Evolutionary conservation across 2,329 filamentous ascomycete species (phyloP), one percentile per base, ranked within the genome.

Genomic region (Dothideomycetes sp.): DNA sequence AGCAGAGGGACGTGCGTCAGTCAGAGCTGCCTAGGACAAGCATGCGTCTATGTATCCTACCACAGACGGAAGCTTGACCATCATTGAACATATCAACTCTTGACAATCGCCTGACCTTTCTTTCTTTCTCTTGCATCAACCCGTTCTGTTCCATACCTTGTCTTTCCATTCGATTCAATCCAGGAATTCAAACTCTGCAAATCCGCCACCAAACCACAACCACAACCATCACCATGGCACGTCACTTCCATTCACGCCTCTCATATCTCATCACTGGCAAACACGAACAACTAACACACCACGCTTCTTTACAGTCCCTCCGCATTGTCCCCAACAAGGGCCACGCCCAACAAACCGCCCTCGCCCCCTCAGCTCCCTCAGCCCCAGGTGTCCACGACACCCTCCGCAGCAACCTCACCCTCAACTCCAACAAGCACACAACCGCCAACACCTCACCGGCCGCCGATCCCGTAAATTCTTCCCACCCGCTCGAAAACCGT

Each of bases 321-420:
- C 86, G 87, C 68, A 83, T 98, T 67, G 78, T 85, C 52, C 91
- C 91, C 59, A 62, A 78, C 46, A 64, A 78, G 54, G 59, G 69
- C 51, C 76, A 89, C 70, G 65, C 78, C 25, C 54, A 72, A 75
- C 59, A 80, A 76, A 66, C 54, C 45, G 56, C 53, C 54, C 63
- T 73, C 58, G 74, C 72, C 50, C 73, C 74, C 53, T 78, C 76
- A 42, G 91, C 91, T 4, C 91, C 91, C 52, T 95, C 89, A 1
- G 89, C 87, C 12, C 88, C 88, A 0, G 89, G 89, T 52, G 73
- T 96, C 49, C 88, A 93, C 73, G 91, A 96, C 70, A 88, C 84
- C 13, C 82, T 98, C 53, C 88, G 91, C 57, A 71, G 80, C 48
- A 87, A 88, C 64, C 74, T 94, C 50, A 78, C 78, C 52, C 79